Conservation (phyloP, 75 land plant species). For the Selaginella moellendorffii region DNA sequence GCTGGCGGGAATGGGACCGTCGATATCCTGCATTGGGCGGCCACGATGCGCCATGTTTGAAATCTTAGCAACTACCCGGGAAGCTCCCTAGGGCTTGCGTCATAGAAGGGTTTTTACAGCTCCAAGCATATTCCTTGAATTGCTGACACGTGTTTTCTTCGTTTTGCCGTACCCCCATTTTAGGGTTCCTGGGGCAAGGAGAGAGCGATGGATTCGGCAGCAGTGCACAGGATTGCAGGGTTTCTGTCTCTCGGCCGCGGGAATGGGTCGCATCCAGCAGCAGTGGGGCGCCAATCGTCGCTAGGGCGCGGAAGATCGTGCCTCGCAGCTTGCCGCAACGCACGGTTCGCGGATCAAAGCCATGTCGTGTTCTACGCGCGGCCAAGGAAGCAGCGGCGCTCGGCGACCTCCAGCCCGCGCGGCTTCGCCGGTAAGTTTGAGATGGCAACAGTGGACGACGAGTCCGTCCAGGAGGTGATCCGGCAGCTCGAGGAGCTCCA, state of each 20-base stretch:
- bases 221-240: too few species aligned
- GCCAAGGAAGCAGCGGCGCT: not conserved
- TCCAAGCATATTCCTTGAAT: not conserved
- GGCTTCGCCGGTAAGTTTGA: not conserved
- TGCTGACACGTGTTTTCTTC: too few species aligned
- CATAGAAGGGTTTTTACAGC: not conserved
- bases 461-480: not conserved
- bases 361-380: not conserved
- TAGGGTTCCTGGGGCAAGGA: not conserved
- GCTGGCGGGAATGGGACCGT: not conserved
- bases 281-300: too few species aligned
- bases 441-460: not conserved
- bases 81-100: not conserved
- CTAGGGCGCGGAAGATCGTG: too few species aligned
- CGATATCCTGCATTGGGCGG: not conserved
- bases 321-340: too few species aligned
- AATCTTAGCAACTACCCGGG: not conserved
- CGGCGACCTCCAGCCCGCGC: too few species aligned
- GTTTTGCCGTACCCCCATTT: not conserved
- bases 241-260: too few species aligned
- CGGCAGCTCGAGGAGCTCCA: conserved; percentile 1
- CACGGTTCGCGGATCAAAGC: not conserved
- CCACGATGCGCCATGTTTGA: not conserved
- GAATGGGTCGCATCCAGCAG: too few species aligned
- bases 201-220: not conserved